phyloP scores from a whole-genome alignment of 192 early-diverging fungal genomes.

The Coemansia sp. region DNA sequence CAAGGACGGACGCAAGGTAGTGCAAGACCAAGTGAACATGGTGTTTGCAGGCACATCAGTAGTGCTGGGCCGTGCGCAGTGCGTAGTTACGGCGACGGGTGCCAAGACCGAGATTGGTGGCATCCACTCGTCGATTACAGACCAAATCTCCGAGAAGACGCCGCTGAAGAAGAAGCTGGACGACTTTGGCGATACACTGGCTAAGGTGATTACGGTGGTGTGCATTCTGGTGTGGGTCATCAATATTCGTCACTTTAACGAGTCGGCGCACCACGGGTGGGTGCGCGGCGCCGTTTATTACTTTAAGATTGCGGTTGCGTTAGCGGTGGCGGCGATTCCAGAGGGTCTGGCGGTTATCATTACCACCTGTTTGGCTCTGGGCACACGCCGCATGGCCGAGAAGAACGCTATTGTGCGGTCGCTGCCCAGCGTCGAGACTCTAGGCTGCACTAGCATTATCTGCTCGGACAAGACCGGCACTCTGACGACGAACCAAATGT shows the following conservation, averaged over 20 bases:
- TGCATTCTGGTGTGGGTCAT: slow-evolving; percentile 96
- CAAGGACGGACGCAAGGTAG: slow-evolving; percentile 60
- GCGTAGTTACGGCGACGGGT: slow-evolving; percentile 89
- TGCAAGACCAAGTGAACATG: slow-evolving; percentile 97
- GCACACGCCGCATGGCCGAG: slow-evolving; percentile 96
- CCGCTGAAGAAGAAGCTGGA: slow-evolving; percentile 94
- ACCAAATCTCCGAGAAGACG: slow-evolving; percentile 86
- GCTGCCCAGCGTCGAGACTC: slow-evolving; percentile 90
- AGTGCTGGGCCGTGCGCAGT: slow-evolving; percentile 84
- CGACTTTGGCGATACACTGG: slow-evolving; percentile 89
- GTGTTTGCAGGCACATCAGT: slow-evolving; percentile 96
- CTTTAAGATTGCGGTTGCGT: slow-evolving; percentile 98
- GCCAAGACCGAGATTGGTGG: slow-evolving; percentile 87
- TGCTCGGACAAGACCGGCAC: slow-evolving; percentile 99
- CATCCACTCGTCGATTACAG: slow-evolving; percentile 85
- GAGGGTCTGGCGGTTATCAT: slow-evolving; percentile 99
- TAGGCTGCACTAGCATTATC: slow-evolving; percentile 96
- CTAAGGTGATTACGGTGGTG: slow-evolving; percentile 63
- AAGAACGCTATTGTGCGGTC: slow-evolving; percentile 94
- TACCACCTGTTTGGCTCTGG: slow-evolving; percentile 95
- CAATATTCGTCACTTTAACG: slow-evolving; percentile 96
- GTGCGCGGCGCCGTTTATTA: slow-evolving; percentile 95
- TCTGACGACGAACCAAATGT: slow-evolving; percentile 98
- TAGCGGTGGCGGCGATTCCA: slow-evolving; percentile 98
- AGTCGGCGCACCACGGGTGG: slow-evolving; percentile 87